Evolutionary conservation across 768 basidiomycete species (phyloP).

Genomic region (Crassisporium funariophilum): DNA sequence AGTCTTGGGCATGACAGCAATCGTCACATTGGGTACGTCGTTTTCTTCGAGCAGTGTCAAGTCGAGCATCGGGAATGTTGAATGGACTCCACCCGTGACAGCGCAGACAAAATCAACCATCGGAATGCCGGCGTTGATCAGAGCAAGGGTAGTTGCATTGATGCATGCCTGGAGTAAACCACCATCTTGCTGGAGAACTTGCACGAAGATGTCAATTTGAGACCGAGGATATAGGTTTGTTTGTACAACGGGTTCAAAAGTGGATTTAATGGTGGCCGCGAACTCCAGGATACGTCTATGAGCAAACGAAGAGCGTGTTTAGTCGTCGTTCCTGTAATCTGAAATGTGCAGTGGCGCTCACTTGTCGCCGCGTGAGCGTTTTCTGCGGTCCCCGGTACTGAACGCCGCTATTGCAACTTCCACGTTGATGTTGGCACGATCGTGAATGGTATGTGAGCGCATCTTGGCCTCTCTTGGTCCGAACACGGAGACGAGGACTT

Average conservation of each 20-base stretch:
- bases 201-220: constrained; percentile 92
- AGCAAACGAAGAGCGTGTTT: constrained; percentile 7
- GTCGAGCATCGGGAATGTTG: constrained; percentile 81
- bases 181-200: constrained; percentile 93
- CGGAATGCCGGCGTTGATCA: constrained; percentile 89
- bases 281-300: constrained; percentile 84
- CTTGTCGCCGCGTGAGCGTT: constrained; percentile 84
- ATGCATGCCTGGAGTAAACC: constrained; percentile 89
- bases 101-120: constrained; percentile 91
- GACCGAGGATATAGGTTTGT: constrained; percentile 90
- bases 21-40: constrained; percentile 84
- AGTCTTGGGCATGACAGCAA: constrained; percentile 89
- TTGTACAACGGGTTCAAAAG: constrained; percentile 95
- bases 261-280: constrained; percentile 84
- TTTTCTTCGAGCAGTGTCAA: constrained; percentile 88
- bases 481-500: constrained; percentile 85
- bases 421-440: constrained; percentile 87
- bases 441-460: constrained; percentile 79
- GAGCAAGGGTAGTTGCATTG: constrained; percentile 92
- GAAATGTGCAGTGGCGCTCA: constrained; percentile 42
- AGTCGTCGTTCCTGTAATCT: background rate
- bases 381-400: constrained; percentile 79
- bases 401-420: constrained; percentile 88
- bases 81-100: constrained; percentile 85
- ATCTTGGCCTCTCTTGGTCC: constrained; percentile 90